Conservation (phyloP, 1,139 yeast species). For the Ogataea hybrid region DNA sequence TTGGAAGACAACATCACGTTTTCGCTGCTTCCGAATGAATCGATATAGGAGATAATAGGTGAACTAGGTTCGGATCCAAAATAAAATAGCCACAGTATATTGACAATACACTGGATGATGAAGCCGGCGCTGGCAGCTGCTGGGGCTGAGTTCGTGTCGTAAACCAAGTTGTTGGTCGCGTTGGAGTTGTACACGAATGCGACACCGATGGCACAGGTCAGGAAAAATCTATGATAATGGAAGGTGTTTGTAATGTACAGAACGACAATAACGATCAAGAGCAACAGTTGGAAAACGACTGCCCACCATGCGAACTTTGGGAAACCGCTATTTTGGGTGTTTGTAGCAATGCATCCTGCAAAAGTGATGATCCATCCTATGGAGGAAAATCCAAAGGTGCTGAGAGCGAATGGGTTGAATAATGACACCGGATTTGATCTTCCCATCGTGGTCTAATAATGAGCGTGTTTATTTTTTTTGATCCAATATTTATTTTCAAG, state of each 20-base stretch:
- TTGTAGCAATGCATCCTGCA: conserved; percentile 76
- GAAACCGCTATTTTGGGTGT: conserved; percentile 34
- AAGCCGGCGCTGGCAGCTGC: conserved; percentile 95
- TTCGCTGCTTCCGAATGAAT: conserved; percentile 51
- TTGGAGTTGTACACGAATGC: conserved; percentile 84
- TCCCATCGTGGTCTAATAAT: conserved; percentile 11
- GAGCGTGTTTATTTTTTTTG: conserved; percentile 11
- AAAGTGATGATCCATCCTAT: conserved; percentile 83
- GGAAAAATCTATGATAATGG: conserved; percentile 67
- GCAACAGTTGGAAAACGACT: conserved; percentile 70
- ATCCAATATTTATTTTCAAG: conserved; percentile 1
- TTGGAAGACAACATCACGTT: conserved; percentile 25
- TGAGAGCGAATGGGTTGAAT: conserved; percentile 63
- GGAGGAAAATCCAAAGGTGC: conserved; percentile 60
- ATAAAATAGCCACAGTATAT: conserved; percentile 77
- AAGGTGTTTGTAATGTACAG: conserved; percentile 67
- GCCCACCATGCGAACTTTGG: conserved; percentile 99
- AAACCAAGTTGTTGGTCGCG: conserved; percentile 76
- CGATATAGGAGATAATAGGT: conserved; percentile 80
- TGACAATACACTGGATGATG: conserved; percentile 75
- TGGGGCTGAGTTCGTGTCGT: conserved; percentile 56
- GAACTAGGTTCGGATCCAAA: conserved; percentile 81
- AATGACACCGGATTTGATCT: conserved; percentile 35
- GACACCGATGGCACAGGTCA: conserved; percentile 54
- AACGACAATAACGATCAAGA: conserved; percentile 53